Evolutionary conservation across 2,329 filamentous ascomycete species (phyloP).

Genomic region (Colletotrichum cereale): DNA sequence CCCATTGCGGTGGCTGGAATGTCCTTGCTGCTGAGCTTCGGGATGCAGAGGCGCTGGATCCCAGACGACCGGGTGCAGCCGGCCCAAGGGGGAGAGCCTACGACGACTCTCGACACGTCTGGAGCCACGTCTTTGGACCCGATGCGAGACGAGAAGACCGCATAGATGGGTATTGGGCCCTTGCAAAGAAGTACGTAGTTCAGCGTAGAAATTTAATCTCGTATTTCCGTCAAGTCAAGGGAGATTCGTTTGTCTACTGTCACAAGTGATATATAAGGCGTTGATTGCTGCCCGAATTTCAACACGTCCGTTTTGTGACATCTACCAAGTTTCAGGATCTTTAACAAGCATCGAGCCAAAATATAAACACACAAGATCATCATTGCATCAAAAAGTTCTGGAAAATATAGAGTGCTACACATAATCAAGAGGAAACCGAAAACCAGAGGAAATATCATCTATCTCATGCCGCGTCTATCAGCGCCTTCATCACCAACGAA

Average conservation of each 20-base stretch:
- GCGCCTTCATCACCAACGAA: background rate
- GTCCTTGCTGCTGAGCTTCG: background rate
- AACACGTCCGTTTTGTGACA: no score
- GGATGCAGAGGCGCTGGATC: constrained; percentile 11
- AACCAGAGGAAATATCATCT: background rate
- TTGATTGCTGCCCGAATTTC: no score
- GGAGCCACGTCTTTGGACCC: background rate
- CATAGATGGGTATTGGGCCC: background rate
- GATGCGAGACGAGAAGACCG: background rate
- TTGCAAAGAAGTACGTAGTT: background rate
- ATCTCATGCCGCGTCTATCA: constrained; percentile 1
- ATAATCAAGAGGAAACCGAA: background rate
- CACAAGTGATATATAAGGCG: no score
- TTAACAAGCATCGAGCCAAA: no score
- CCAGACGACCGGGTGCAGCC: constrained; percentile 7
- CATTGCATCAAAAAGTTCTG: no score
- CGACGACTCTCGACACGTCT: background rate
- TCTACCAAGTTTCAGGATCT: no score
- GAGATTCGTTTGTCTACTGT: no score
- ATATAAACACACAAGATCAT: no score
- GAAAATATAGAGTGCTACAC: background rate
- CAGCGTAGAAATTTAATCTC: no score
- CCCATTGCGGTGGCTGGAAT: background rate
- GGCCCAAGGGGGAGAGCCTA: background rate
- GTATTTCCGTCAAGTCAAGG: no score